Conservation (phyloP, 2,329 filamentous ascomycete species). For the Tolypocladium endophyticum region DNA sequence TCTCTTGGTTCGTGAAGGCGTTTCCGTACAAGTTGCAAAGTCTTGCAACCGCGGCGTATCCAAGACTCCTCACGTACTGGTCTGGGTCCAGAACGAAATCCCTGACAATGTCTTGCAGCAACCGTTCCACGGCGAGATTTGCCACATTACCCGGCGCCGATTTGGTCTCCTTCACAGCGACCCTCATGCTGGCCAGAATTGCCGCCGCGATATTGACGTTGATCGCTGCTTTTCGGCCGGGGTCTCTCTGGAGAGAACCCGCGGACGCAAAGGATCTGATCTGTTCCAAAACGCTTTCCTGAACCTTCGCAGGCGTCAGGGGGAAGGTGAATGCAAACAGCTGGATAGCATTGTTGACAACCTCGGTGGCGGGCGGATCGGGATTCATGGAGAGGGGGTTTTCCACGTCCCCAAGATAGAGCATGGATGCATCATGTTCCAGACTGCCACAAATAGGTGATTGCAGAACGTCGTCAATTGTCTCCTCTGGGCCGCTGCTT, state of each 20-base stretch:
- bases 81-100: slow-evolving; percentile 75
- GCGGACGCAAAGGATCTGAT: slow-evolving; percentile 83
- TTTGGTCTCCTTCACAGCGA: slow-evolving; percentile 70
- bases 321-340: slow-evolving; percentile 88
- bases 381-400: slow-evolving; percentile 36
- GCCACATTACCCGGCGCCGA: slow-evolving; percentile 64
- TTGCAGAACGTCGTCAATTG: slow-evolving; percentile 50
- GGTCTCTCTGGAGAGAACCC: slow-evolving; percentile 69
- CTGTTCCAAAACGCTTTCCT: slow-evolving; percentile 93
- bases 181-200: slow-evolving; percentile 68
- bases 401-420: slow-evolving; percentile 51
- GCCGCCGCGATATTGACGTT: slow-evolving; percentile 82
- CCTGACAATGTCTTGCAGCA: slow-evolving; percentile 65
- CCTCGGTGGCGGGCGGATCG: slow-evolving; percentile 81
- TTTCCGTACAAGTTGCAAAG: slow-evolving; percentile 81
- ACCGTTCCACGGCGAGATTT: slow-evolving; percentile 65
- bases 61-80: slow-evolving; percentile 74
- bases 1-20: slow-evolving; percentile 76
- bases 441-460: slow-evolving; percentile 72
- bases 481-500: slow-evolving; percentile 49
- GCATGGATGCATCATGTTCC: slow-evolving; percentile 77
- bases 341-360: slow-evolving; percentile 88
- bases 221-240: slow-evolving; percentile 81
- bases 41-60: slow-evolving; percentile 74
- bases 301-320: slow-evolving; percentile 79